Base-by-base conservation (phyloP, 148 eudicot genomes). In the Fagopyrum esculentum region DNA sequence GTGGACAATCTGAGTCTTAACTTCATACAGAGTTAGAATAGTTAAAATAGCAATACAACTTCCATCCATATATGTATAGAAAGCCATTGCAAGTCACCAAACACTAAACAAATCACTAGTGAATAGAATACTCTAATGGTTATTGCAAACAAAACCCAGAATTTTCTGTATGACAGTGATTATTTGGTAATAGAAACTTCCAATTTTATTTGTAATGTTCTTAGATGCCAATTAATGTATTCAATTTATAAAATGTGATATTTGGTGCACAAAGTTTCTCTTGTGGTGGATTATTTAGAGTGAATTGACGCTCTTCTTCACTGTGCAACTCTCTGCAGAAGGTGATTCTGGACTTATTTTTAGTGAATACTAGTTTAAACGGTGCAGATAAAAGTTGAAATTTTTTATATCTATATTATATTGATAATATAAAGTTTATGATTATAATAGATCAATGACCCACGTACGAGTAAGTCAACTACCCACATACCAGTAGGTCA, bases 181-280 rank as follows among this genome's bases (percentile, higher is more conserved):
- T 59, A 59, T 59, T 59, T 59, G 66, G 35, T 19, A 59, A 59
- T 26, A 59, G 66, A 59, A 59, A 22, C 40, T 59, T 59, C 11
- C 66, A 59, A 17, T 59, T 19, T 57, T 19, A 10, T 59, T 6
- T 19, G 6, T 59, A 1, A 59, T 59, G 19, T 59, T 19, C 64
- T 22, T 59, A 17, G 35, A 17, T 59, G 17, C 64, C 7, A 59
- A 11, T 59, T 59, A 7, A 59, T 59, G 35, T 30, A 59, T 59
- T 10, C 26, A 19, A 12, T 19, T 59, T 59, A 19, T 59, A 7
- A 22, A 2, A 22, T 59, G 3, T 59, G 29, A 2, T 57, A 1
- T 57, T 4, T n/a, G 8, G 56, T 52, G 17, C 16, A 52, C 56
- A 52, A 52, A 52, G n/a, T n/a, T 9, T 49, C 13, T 49, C 11